Percentiles rank a stretch among this genome's conserved stretches.
Evolutionary conservation across 2,329 filamentous ascomycete species (phyloP).

Genomic region (Cladophialophora psammophila): DNA sequence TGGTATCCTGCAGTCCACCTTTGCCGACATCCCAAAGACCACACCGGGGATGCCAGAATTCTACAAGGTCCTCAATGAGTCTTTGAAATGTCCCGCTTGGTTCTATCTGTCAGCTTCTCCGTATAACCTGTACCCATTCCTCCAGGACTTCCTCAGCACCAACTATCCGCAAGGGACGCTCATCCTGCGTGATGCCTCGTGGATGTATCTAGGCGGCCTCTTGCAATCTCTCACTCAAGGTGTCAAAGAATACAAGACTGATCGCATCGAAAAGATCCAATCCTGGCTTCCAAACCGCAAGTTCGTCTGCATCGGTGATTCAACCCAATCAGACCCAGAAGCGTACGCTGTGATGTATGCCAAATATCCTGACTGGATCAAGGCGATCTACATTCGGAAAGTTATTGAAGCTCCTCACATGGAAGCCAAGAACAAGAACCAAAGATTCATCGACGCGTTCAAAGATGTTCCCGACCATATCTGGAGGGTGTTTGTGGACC

Average conservation of each 20-base stretch:
- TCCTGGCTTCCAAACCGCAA: constrained; percentile 78
- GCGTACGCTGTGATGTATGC: constrained; percentile 81
- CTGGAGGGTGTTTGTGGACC: constrained; percentile 85
- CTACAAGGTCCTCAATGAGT: constrained; percentile 70
- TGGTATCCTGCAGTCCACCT: constrained; percentile 83
- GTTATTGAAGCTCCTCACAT: constrained; percentile 79
- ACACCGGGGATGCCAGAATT: constrained; percentile 84
- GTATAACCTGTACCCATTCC: constrained; percentile 91
- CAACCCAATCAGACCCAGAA: constrained; percentile 89
- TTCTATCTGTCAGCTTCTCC: constrained; percentile 95
- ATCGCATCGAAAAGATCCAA: constrained; percentile 78
- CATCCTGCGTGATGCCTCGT: constrained; percentile 82
- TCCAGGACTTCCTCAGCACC: constrained; percentile 73
- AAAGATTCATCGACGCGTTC: constrained; percentile 85
- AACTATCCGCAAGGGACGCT: constrained; percentile 81
- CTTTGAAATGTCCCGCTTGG: constrained; percentile 71
- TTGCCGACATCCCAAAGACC: constrained; percentile 75
- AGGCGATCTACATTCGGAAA: constrained; percentile 83
- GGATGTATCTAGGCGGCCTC: constrained; percentile 83
- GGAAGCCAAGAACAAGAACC: constrained; percentile 73
- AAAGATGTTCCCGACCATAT: constrained; percentile 70
- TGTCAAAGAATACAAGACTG: constrained; percentile 82
- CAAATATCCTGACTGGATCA: constrained; percentile 76
- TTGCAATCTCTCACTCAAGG: constrained; percentile 79
- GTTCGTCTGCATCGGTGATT: constrained; percentile 87